Evolutionary conservation across 768 basidiomycete species (phyloP).

Genomic region (Podaxis rugospora): DNA sequence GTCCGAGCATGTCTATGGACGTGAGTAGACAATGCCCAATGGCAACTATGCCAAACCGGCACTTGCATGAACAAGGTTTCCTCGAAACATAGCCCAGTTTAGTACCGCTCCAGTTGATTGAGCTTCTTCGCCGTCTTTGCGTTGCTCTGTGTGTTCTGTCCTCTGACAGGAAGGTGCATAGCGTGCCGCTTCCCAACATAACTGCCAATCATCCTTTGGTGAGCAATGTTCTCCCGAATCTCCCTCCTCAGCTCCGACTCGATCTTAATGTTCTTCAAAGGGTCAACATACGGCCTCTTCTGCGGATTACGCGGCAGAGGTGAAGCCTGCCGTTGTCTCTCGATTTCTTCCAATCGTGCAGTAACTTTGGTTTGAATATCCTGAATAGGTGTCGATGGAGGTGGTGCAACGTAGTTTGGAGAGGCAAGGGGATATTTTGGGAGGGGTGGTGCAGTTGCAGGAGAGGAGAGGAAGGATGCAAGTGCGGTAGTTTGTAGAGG

Average conservation of each 20-base stretch:
- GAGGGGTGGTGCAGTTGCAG: slow-evolving; percentile 66
- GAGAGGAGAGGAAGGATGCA: slow-evolving; percentile 92
- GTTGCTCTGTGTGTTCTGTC: slow-evolving; percentile 90
- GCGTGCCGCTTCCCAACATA: slow-evolving; percentile 93
- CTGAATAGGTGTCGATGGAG: slow-evolving; percentile 33
- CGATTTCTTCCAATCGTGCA: slow-evolving; percentile 19
- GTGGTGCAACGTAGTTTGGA: slow-evolving; percentile 44
- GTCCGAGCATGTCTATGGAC: neutral
- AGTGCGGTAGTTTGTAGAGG: slow-evolving; percentile 86
- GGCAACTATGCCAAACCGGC: neutral
- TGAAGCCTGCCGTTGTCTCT: slow-evolving; percentile 26
- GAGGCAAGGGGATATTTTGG: slow-evolving; percentile 65
- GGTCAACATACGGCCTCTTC: slow-evolving; percentile 39
- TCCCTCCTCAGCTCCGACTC: slow-evolving; percentile 83
- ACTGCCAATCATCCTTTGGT: slow-evolving; percentile 90
- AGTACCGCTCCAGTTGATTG: slow-evolving; percentile 73
- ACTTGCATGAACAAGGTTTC: neutral
- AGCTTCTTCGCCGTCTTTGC: slow-evolving; percentile 88
- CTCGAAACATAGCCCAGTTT: neutral
- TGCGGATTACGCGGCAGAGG: slow-evolving; percentile 20
- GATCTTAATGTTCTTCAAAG: slow-evolving; percentile 71
- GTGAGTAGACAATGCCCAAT: neutral
- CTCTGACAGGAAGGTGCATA: slow-evolving; percentile 89
- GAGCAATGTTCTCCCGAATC: slow-evolving; percentile 87
- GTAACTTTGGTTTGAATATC: slow-evolving; percentile 37